These are phyloP conservation scores for Sanghuangporus baumii DNA, from an alignment of 1,284 basidiomycete species.

Conservation along the genomic window DNA sequence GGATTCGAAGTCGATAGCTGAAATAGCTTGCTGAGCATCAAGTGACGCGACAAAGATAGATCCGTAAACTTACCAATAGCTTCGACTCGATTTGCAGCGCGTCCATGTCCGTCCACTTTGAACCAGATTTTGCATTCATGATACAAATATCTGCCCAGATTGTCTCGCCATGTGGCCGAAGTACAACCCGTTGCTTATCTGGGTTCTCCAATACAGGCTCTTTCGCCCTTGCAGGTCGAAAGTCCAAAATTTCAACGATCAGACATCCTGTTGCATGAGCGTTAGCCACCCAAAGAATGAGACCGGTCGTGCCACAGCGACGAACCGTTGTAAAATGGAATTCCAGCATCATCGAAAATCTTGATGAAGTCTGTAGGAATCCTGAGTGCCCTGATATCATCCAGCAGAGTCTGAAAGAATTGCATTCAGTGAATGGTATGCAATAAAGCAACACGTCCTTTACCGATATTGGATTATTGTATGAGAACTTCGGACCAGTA, in stretches of 20 bases:
- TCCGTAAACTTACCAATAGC: conserved; percentile 43
- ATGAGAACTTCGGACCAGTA: conserved; percentile 65
- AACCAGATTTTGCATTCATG: conserved; percentile 50
- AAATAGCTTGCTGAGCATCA: not conserved
- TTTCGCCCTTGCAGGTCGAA: conserved; percentile 49
- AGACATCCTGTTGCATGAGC: conserved; percentile 54
- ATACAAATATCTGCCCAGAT: conserved; percentile 71
- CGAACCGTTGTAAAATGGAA: conserved; percentile 76
- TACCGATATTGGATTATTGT: conserved; percentile 72
- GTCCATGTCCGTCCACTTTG: conserved; percentile 61
- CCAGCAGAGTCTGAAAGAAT: conserved; percentile 55
- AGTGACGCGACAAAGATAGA: not conserved
- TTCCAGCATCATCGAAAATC: conserved; percentile 59
- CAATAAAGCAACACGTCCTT: conserved; percentile 19
- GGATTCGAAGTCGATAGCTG: conserved; percentile 68
- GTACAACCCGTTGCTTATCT: conserved; percentile 59
- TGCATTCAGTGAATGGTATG: conserved; percentile 17
- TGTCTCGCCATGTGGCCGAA: conserved; percentile 69
- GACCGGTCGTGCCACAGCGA: conserved; percentile 5
- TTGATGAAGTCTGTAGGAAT: conserved; percentile 80
- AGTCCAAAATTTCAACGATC: conserved; percentile 74
- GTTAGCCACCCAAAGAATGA: not conserved
- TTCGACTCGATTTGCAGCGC: conserved; percentile 66
- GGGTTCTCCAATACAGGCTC: conserved; percentile 51
- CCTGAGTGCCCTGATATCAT: conserved; percentile 70